Evolutionary conservation across 345 rosid genomes (phyloP), one percentile per base, ranked within the genome.

Genomic region (Syzygium jambos): DNA sequence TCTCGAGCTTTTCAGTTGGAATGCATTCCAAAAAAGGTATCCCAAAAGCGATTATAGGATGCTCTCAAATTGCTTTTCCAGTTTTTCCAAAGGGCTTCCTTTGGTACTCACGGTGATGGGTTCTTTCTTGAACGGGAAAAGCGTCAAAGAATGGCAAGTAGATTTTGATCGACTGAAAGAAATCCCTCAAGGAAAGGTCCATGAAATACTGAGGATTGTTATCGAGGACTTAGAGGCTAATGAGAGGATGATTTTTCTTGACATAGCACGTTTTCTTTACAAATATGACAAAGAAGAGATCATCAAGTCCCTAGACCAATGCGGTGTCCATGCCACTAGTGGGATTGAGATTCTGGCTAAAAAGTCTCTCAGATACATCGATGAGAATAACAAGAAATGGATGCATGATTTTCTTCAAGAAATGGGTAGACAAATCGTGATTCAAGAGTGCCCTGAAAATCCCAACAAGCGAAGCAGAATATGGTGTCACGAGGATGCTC

Each of bases 211-310:
- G 1, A 65, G 78, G 43, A 65, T 16, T 6, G 23, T 17, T 4
- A 4, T 65, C 2, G 43, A 65, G 7, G 21, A 23, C 6, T 30
- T 65, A 34, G 38, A 3, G 38, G n/a, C n/a, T n/a, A n/a, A n/a
- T n/a, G n/a, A n/a, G n/a, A n/a, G n/a, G n/a, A n/a, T n/a, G n/a
- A n/a, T n/a, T 3, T 3, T 3, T 2, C 3, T 34, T 34, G 38
- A 3, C 3, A 34, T 34, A 3, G 2, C 3, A 2, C 3, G 2
- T 34, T 34, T 2, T 34, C 3, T 3, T 34, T 3, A 34, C 2
- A 34, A 34, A 34, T 3, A 34, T 3, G 3, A 2, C 2, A 3
- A 34, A 34, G 2, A 34, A 34, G 3, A 34, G 3, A 34, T 2
- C 2, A 34, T 34, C 38, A 34, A n/a, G n/a, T n/a, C n/a, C n/a